These are phyloP conservation scores for Ricinus communis DNA, from an alignment of 345 rosid species.

Conservation along the genomic window DNA sequence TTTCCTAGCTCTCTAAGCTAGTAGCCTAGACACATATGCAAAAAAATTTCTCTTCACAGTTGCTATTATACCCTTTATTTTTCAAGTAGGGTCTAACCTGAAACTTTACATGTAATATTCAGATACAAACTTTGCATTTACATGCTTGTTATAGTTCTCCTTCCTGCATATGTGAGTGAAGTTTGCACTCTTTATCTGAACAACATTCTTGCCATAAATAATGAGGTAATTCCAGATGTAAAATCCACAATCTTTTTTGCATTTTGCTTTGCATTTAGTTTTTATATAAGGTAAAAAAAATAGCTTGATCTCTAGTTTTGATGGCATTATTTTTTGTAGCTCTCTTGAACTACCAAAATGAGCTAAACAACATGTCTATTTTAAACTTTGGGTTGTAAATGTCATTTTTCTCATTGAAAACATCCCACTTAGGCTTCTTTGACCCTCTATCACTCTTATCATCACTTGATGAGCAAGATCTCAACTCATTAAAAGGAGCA, in stretches of 20 bases:
- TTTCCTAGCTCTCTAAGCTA: background rate
- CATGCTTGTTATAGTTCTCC: background rate
- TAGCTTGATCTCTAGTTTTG: background rate
- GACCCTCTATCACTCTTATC: background rate
- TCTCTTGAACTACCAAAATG: background rate
- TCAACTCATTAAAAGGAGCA: background rate
- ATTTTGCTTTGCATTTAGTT: too few species aligned
- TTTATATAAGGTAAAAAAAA: background rate
- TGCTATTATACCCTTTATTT: background rate
- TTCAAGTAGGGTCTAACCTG: background rate
- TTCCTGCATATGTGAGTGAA: background rate
- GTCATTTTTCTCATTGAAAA: background rate
- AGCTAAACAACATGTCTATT: background rate
- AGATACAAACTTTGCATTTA: background rate
- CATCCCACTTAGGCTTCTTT: too few species aligned
- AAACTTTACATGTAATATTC: too few species aligned
- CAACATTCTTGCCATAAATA: too few species aligned
- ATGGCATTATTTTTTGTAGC: background rate
- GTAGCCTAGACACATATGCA: background rate
- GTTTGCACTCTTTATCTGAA: background rate
- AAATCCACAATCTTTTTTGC: background rate
- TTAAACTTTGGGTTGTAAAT: background rate
- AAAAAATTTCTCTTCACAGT: background rate
- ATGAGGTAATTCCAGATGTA: background rate
- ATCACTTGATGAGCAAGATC: background rate